Evolutionary conservation across 306 rosid genomes (phyloP).

Genomic region (Arachis hypogaea): DNA sequence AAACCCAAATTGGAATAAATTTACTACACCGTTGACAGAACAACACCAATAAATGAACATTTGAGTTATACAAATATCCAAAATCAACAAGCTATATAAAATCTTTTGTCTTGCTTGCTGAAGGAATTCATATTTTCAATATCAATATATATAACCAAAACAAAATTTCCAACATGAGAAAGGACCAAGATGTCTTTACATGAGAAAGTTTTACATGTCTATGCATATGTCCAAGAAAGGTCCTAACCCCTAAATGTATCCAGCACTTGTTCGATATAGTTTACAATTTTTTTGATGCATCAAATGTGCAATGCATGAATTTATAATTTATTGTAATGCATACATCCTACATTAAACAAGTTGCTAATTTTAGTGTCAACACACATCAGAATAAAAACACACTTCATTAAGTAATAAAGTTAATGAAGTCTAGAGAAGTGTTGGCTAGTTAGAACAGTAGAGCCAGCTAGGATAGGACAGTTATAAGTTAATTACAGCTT

Average conservation of each 20-base stretch:
- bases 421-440: too few relatives aligned
- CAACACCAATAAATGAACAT: not conserved
- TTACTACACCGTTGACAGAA: not conserved
- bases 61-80: not conserved
- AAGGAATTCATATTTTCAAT: not conserved
- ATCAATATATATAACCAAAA: not conserved
- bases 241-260: conserved; percentile 12
- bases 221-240: not conserved
- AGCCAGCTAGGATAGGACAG: too few relatives aligned
- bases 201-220: conserved; percentile 13
- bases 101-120: not conserved
- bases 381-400: not conserved
- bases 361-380: not conserved
- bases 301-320: not conserved
- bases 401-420: not conserved
- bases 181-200: conserved; percentile 3
- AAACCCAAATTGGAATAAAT: not conserved
- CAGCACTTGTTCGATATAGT: conserved; percentile 13
- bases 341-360: conserved; percentile 10
- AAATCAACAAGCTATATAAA: conserved; percentile 1
- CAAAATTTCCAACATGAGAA: not conserved
- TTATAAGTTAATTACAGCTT: too few relatives aligned
- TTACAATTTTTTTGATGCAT: not conserved
- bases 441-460: too few relatives aligned
- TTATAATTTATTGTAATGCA: conserved; percentile 13